Evolutionary conservation across 2,329 filamentous ascomycete genomes (phyloP), one percentile per base, ranked within the genome.

Genomic region (Ceratocystis harringtonii): DNA sequence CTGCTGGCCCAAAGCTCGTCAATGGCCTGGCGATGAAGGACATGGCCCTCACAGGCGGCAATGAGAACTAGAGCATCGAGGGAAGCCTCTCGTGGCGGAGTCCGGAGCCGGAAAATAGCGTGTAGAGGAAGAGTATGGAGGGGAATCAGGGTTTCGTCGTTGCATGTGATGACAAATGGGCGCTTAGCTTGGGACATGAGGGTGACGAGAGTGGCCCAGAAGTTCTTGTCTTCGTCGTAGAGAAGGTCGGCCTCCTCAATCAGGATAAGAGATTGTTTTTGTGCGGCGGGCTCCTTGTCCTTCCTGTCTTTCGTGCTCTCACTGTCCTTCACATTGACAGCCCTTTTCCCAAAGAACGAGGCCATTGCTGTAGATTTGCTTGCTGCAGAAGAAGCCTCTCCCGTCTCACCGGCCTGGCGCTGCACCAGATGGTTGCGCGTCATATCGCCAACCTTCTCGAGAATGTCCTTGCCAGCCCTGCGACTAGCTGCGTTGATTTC

Each of bases 391-490:
- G 55, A 36, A 6, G 28, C 28, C 15, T 58, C 55, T 28, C 28
- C 5, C 4, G 55, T 8, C 7, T 58, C 28, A 22, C 72, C 71
- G 10, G 73, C 71, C 17, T 72, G 70, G 61, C 77, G 78, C 64
- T 80, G 79, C 22, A 99, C 92, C 1, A 96, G 81, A 74, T 99
- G 94, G 71, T 99, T 97, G 68, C 87, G 86, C 3, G 91, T 94
- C 92, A 99, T 97, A 74, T 99, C 91, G 50, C 94, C 95, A 57
- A 99, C 90, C 70, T 84, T 89, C 71, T 99, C 94, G 43, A 95
- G 74, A 61, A 99, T 85, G 71, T 99, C 94, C 73, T 87, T 94
- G 41, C 92, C 92, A 71, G 84, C 95, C 68, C 94, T 82, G 62
- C 92, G 85, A 69, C 84, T 90, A 68, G 90, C 84, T 0, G 92